Base-by-base conservation (phyloP, 1,284 basidiomycete genomes). In the Vanrija sp. region DNA sequence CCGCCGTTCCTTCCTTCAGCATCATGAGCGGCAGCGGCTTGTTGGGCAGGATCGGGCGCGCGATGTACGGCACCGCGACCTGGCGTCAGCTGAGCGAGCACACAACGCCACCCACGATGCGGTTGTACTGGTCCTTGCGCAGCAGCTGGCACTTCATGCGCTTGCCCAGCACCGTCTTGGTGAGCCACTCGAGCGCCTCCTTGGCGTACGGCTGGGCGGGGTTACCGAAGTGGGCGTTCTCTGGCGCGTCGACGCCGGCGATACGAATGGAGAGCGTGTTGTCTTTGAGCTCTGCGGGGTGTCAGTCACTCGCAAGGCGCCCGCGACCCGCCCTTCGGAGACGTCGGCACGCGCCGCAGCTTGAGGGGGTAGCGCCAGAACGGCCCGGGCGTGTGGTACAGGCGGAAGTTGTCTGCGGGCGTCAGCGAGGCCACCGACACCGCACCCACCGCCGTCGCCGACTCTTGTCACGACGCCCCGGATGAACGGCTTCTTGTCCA, bases 171-270 rank as follows among this genome's bases (percentile, higher is more conserved):
- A 56, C 87, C 72, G 38, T 78, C 72, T n/a, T 73, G 60, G 59
- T 83, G 6, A 94, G 79, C 86, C 88, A 92, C 0, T 79, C 80
- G 8, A 89, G 73, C 45, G 86, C 85, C 67, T 93, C 90, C 34
- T 78, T 74, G 0, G 85, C 78, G 59, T 85, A 85, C 0, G 85
- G 85, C 68, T 94, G 91, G 0, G 82, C 82, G 3, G 84, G 82
- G 50, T 85, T 83, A 19, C 91, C 91, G 62, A 91, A 94, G 71
- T 94, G 88, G 0, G 84, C 80, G 12, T 79, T 82, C 80, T 95
- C 92, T 0, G 92, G 92, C 1, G 92, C 92, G 71, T 96, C 92
- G 10, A 91, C 84, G 0, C 89, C 92, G 9, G 88, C 88, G 46
- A 95, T 83, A 23, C 92, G 84, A 45, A 96, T 85, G 65, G 87